A percentile compares a stretch with the other conserved stretches of the same genome.
phyloP scores from a whole-genome alignment of 768 basidiomycete species.

The Calvatia gigantea region DNA sequence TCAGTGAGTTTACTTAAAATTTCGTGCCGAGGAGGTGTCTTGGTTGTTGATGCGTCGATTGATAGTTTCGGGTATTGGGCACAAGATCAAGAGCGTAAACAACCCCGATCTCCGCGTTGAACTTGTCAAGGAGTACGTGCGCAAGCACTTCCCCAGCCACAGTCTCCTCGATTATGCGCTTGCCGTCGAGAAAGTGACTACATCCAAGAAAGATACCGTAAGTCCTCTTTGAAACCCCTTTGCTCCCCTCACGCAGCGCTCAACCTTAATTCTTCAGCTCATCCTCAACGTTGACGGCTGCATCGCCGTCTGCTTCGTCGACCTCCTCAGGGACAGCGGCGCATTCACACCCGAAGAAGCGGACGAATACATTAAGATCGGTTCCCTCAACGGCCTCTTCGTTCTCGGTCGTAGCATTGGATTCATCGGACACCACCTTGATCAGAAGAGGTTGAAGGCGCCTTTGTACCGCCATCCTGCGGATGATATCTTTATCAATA shows the following conservation, averaged over 20 bases:
- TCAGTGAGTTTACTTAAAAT: conserved; percentile 62
- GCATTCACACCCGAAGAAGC: conserved; percentile 96
- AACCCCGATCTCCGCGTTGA: conserved; percentile 93
- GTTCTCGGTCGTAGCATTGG: conserved; percentile 97
- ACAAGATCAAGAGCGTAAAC: conserved; percentile 99
- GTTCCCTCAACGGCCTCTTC: conserved; percentile 93
- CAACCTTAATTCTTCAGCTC: conserved; percentile 42
- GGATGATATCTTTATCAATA: conserved; percentile 95
- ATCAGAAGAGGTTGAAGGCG: conserved; percentile 93
- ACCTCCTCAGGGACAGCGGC: conserved; percentile 86
- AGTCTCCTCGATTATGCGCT: conserved; percentile 91
- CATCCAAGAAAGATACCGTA: conserved; percentile 94
- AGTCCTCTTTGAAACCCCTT: conserved; percentile 24
- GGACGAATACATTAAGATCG: conserved; percentile 97
- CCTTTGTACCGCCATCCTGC: conserved; percentile 94
- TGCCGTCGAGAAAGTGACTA: conserved; percentile 96
- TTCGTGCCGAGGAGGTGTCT: conserved; percentile 1
- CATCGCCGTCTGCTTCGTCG: conserved; percentile 95
- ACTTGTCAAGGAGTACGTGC: conserved; percentile 93
- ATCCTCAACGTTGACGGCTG: conserved; percentile 97
- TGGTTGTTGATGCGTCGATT: conserved; percentile 1
- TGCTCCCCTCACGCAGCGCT: not conserved
- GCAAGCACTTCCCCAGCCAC: conserved; percentile 95
- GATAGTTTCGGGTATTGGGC: conserved; percentile 92
- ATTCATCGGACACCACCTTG: conserved; percentile 94